These are phyloP conservation scores for Metschnikowia henanensis DNA, from an alignment of 805 yeast genomes.

Conservation along the genomic window DNA sequence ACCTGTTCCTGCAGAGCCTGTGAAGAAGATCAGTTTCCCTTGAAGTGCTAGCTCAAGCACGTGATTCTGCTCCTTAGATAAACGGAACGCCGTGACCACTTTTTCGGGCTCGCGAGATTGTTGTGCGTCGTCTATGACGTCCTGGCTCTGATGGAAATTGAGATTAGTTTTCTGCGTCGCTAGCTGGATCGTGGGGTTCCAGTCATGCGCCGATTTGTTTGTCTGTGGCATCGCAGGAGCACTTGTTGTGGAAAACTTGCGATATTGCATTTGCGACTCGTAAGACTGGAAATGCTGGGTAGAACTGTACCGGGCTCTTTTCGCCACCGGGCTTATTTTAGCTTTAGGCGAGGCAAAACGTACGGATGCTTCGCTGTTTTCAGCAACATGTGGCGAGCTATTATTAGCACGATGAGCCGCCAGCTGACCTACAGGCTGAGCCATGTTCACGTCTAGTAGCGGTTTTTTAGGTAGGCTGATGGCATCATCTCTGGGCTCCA, in stretches of 20 bases:
- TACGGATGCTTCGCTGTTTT: neutral
- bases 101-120: slow-evolving; percentile 15
- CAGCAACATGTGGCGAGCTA: neutral
- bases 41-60: slow-evolving; percentile 63
- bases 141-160: slow-evolving; percentile 1
- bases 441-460: neutral
- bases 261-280: slow-evolving; percentile 14
- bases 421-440: neutral
- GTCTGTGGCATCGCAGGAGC: neutral
- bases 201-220: neutral
- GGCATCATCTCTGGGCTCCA: neutral
- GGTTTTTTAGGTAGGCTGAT: neutral
- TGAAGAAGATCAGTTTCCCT: slow-evolving; percentile 61
- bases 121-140: neutral
- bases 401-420: neutral
- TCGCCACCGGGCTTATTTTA: neutral
- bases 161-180: slow-evolving; percentile 23
- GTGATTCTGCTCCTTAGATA: slow-evolving; percentile 58
- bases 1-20: slow-evolving; percentile 91
- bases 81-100: slow-evolving; percentile 35
- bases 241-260: slow-evolving; percentile 8
- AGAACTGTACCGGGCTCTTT: slow-evolving; percentile 5
- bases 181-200: slow-evolving; percentile 28
- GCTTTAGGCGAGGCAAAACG: neutral
- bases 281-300: slow-evolving; percentile 11